A percentile compares a stretch with the other conserved stretches of the same genome.
Conservation (phyloP, 768 basidiomycete genomes). For the Mycena amicta region DNA sequence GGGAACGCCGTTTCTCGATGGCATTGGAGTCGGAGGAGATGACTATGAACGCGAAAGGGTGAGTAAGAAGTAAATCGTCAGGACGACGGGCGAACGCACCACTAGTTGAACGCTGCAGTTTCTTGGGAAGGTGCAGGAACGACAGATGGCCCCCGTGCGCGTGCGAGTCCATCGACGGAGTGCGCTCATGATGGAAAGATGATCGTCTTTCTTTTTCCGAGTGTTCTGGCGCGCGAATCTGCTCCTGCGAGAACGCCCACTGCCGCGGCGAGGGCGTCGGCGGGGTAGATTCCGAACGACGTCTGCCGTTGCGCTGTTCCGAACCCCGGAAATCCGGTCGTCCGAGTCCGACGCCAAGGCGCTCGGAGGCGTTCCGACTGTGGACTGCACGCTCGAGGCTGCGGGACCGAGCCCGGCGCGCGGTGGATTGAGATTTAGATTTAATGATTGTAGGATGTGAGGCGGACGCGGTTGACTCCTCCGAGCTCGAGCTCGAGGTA, state of each 20-base stretch:
- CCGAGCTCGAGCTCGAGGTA: slow-evolving; percentile 3
- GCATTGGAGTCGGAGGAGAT: background rate
- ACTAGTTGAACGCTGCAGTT: background rate
- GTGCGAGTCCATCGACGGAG: background rate
- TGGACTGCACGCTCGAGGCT: slow-evolving; percentile 2
- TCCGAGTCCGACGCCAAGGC: background rate
- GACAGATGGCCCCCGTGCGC: background rate
- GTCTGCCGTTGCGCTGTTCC: background rate
- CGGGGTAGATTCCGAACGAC: slow-evolving; percentile 18
- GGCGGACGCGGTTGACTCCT: background rate
- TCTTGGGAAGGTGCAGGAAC: slow-evolving; percentile 2
- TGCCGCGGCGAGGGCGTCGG: slow-evolving; percentile 13
- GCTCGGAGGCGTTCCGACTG: slow-evolving; percentile 3
- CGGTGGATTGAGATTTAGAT: too few relatives aligned
- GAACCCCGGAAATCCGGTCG: slow-evolving; percentile 9
- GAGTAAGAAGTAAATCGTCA: background rate
- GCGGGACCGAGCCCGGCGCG: background rate
- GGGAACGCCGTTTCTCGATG: slow-evolving; percentile 6
- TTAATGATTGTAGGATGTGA: slow-evolving; percentile 2
- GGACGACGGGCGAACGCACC: background rate
- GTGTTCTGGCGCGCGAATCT: background rate
- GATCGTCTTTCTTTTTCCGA: background rate
- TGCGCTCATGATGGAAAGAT: background rate
- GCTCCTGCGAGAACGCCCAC: slow-evolving; percentile 9
- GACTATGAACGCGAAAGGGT: background rate